Evolutionary conservation across 371 early-diverging fungal genomes (phyloP).

Genomic region (Saksenaea oblongispora): DNA sequence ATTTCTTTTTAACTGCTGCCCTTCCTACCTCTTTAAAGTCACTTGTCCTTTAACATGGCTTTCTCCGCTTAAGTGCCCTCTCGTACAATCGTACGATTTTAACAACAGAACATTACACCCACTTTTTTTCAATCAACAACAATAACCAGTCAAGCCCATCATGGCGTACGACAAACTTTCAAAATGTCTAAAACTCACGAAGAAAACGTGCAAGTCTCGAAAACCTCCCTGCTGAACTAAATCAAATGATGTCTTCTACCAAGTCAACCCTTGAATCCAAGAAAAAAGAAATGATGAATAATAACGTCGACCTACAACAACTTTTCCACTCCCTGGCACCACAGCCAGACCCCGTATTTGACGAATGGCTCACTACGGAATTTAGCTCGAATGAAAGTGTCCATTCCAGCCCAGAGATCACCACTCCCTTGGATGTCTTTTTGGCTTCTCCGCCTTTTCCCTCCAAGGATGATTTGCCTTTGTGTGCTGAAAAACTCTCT

Average conservation of each 20-base stretch:
- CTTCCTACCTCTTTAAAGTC: conserved; percentile 7
- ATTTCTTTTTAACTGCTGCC: background rate
- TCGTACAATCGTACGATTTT: conserved; percentile 17
- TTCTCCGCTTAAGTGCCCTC: conserved; percentile 21
- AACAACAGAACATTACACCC: conserved; percentile 9
- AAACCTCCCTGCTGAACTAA: conserved; percentile 19
- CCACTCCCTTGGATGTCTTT: conserved; percentile 26
- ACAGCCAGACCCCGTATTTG: conserved; percentile 9
- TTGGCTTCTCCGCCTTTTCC: conserved; percentile 16
- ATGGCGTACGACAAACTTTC: conserved; percentile 22
- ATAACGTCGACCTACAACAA: conserved; percentile 20
- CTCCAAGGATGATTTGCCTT: conserved; percentile 4
- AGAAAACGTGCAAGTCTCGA: conserved; percentile 24
- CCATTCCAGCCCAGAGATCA: conserved; percentile 27
- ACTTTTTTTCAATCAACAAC: conserved; percentile 6
- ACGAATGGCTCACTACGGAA: conserved; percentile 22
- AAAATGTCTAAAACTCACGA: conserved; percentile 19
- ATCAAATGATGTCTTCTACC: background rate
- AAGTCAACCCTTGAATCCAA: conserved; percentile 4
- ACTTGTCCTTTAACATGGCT: conserved; percentile 16
- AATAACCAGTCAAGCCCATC: conserved; percentile 14
- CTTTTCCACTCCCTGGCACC: conserved; percentile 20
- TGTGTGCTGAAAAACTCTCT: background rate
- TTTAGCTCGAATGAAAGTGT: conserved; percentile 15
- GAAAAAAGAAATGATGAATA: conserved; percentile 9